phyloP scores from a whole-genome alignment of 2,329 filamentous ascomycete genomes.

The Mollisiaceae sp. region DNA sequence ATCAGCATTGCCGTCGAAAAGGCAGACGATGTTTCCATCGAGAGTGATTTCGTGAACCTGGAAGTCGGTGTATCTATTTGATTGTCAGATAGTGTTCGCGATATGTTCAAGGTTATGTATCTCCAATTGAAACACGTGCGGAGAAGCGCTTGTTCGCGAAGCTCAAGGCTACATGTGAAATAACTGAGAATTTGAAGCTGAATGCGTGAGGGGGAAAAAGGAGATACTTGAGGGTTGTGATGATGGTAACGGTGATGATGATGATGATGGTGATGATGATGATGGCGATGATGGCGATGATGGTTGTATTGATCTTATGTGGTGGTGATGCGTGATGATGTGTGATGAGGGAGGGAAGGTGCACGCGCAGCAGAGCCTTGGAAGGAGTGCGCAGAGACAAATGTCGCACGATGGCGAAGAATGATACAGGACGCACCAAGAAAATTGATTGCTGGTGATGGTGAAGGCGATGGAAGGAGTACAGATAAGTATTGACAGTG shows the following conservation, averaged over 20 bases:
- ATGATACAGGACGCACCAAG: neutral
- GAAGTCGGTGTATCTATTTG: slow-evolving; percentile 71
- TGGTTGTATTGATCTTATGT: too few relatives aligned
- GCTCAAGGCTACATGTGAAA: neutral
- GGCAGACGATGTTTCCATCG: slow-evolving; percentile 66
- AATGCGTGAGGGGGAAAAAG: neutral
- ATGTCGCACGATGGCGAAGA: neutral
- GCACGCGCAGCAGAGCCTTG: neutral
- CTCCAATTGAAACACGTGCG: neutral
- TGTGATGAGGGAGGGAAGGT: neutral
- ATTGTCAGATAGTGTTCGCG: slow-evolving; percentile 17
- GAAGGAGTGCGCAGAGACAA: neutral
- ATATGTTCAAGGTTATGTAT: neutral
- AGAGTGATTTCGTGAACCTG: slow-evolving; percentile 73
- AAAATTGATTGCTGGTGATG: neutral
- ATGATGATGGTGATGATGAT: neutral
- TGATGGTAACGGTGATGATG: neutral
- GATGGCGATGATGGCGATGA: neutral
- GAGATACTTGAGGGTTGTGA: neutral
- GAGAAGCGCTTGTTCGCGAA: neutral
- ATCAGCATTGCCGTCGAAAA: slow-evolving; percentile 49
- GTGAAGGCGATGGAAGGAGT: neutral
- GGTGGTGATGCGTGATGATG: neutral
- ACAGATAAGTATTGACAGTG: neutral
- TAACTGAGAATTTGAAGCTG: neutral